These are phyloP conservation scores for Saccharomycopsis amapae DNA, from an alignment of 805 yeast species.

Conservation along the genomic window DNA sequence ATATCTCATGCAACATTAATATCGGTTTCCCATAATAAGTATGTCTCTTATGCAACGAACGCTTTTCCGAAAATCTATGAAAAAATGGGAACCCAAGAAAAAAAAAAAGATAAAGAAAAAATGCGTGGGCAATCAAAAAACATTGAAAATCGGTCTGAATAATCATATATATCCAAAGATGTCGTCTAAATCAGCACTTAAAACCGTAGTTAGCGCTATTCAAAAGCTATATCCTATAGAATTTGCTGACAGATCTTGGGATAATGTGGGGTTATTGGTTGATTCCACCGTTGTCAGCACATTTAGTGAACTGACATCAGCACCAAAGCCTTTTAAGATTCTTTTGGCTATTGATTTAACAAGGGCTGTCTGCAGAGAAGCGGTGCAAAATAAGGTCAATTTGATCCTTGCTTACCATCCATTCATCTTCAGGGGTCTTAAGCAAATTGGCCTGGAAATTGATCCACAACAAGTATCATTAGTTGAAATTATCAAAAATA, in stretches of 20 bases:
- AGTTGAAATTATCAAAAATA: conserved; percentile 60
- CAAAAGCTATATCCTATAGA: conserved; percentile 73
- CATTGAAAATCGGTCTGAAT: too few relatives aligned
- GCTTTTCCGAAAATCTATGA: too few relatives aligned
- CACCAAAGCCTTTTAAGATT: conserved; percentile 20
- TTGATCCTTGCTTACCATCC: conserved; percentile 88
- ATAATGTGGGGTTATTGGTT: conserved; percentile 85
- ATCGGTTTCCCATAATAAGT: too few relatives aligned
- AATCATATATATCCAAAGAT: too few relatives aligned
- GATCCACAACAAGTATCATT: conserved; percentile 82
- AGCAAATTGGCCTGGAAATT: conserved; percentile 47
- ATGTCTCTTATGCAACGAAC: too few relatives aligned
- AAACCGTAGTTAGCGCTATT: conserved; percentile 43
- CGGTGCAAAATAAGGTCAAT: conserved; percentile 46
- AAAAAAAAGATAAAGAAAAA: too few relatives aligned
- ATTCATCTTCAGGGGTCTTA: conserved; percentile 84
- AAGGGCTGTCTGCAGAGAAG: conserved; percentile 77
- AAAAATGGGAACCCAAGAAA: too few relatives aligned
- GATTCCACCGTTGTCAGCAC: conserved; percentile 45
- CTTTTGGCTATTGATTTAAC: conserved; percentile 84
- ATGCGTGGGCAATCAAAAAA: too few relatives aligned
- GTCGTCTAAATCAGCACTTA: too few relatives aligned
- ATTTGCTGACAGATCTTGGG: conserved; percentile 88
- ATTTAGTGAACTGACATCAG: too few relatives aligned
- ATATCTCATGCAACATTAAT: too few relatives aligned